These are phyloP conservation scores for Phialophora tarda DNA, from an alignment of 2,329 filamentous ascomycete genomes.

Conservation along the genomic window DNA sequence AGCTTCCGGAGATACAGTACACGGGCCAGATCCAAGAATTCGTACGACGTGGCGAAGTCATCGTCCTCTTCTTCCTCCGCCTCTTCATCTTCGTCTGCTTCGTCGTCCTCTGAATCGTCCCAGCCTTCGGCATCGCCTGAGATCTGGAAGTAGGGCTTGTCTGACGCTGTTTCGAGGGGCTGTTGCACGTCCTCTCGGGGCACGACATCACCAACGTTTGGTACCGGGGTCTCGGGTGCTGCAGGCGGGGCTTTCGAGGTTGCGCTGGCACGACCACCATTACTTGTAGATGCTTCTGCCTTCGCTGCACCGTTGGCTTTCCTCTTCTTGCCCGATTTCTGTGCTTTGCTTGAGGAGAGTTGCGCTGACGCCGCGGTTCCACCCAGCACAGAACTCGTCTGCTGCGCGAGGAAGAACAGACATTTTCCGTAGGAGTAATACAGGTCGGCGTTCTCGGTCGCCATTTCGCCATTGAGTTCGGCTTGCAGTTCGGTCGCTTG, in stretches of 20 bases:
- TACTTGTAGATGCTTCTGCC: constrained; percentile 14
- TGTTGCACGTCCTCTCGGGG: constrained; percentile 44
- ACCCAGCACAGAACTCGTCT: constrained; percentile 92
- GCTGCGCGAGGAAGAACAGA: constrained; percentile 90
- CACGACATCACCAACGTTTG: constrained; percentile 54
- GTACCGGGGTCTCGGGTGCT: constrained; percentile 12
- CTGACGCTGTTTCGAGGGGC: constrained; percentile 47
- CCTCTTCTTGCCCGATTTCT: constrained; percentile 46
- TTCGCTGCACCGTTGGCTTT: constrained; percentile 42
- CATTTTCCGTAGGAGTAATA: constrained; percentile 94
- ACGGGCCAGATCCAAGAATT: constrained; percentile 67
- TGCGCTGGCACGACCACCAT: constrained; percentile 10
- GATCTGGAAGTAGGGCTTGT: constrained; percentile 88
- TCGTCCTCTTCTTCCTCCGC: constrained; percentile 63
- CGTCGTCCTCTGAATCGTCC: constrained; percentile 79
- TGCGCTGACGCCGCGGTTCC: constrained; percentile 70
- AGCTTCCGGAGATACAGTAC: constrained; percentile 64
- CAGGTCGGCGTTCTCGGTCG: constrained; percentile 86
- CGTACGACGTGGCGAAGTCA: constrained; percentile 68
- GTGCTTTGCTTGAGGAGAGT: constrained; percentile 57
- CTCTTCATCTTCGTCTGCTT: constrained; percentile 57
- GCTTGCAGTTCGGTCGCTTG: constrained; percentile 88
- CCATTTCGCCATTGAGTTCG: constrained; percentile 89
- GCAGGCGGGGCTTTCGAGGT: constrained; percentile 21
- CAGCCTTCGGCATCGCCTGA: constrained; percentile 87